These are phyloP conservation scores for Trypanosomatidae sp. DNA, from an alignment of 208 protist genomes.

Conservation along the genomic window DNA sequence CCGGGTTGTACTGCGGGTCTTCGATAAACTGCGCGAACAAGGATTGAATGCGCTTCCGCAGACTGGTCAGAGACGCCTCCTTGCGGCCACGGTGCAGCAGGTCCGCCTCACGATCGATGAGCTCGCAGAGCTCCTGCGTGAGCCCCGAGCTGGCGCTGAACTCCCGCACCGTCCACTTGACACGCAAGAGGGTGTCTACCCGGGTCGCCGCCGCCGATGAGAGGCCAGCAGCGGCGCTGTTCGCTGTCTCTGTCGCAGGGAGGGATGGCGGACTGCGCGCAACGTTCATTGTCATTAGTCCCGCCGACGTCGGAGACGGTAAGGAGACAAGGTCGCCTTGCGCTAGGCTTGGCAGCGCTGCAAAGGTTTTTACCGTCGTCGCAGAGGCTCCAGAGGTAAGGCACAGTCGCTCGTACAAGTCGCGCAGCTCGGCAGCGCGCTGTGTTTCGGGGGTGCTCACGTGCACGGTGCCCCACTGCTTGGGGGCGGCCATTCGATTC, in stretches of 20 bases:
- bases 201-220: slow-evolving; percentile 55
- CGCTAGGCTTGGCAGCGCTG: not conserved
- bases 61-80: slow-evolving; percentile 58
- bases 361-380: not conserved
- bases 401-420: slow-evolving; percentile 89
- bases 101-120: slow-evolving; percentile 97
- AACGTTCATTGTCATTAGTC: not conserved
- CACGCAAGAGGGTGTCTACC: slow-evolving; percentile 95
- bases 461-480: slow-evolving; percentile 78
- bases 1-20: slow-evolving; percentile 96
- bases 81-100: slow-evolving; percentile 91
- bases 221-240: slow-evolving; percentile 1
- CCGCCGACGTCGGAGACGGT: not conserved
- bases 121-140: slow-evolving; percentile 91
- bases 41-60: slow-evolving; percentile 87
- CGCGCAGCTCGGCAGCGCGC: slow-evolving; percentile 92
- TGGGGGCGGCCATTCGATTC: slow-evolving; percentile 77
- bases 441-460: slow-evolving; percentile 91
- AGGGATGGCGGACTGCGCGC: not conserved
- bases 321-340: not conserved
- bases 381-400: slow-evolving; percentile 17
- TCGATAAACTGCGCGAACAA: slow-evolving; percentile 95
- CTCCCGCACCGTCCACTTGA: slow-evolving; percentile 98
- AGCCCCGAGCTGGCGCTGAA: slow-evolving; percentile 75
- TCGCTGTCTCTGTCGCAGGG: not conserved